Percentiles rank a stretch among this genome's conserved stretches.
Evolutionary conservation across 805 yeast genomes (phyloP).

Genomic region (Saturnispora silvae): DNA sequence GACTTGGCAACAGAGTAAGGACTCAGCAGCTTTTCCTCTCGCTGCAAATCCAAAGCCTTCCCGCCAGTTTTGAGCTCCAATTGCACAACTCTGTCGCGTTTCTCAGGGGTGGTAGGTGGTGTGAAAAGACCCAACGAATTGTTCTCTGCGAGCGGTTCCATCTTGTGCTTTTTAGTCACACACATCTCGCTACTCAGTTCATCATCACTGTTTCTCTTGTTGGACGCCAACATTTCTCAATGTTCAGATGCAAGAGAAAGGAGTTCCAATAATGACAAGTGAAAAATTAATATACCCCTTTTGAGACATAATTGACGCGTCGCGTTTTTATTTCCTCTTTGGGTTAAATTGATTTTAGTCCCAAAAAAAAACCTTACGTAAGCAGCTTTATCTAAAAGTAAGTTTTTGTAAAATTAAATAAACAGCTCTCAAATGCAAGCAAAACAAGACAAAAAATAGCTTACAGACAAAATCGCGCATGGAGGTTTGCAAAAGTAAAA

Average conservation of each 20-base stretch:
- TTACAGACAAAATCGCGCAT: too few relatives aligned
- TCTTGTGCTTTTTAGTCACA: slow-evolving; percentile 1
- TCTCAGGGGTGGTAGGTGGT: slow-evolving; percentile 28
- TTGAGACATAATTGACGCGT: background rate
- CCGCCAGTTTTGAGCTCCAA: background rate
- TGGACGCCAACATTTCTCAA: background rate
- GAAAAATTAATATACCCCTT: background rate
- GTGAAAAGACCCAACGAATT: slow-evolving; percentile 20
- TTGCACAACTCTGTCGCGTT: slow-evolving; percentile 9
- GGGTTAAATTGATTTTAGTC: too few relatives aligned
- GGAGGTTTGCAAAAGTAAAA: too few relatives aligned
- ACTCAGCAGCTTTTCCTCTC: background rate
- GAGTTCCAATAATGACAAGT: background rate
- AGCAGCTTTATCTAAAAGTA: too few relatives aligned
- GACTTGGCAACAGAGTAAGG: slow-evolving; percentile 50
- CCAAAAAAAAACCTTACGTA: too few relatives aligned
- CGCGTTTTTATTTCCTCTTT: background rate
- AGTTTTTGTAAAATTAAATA: too few relatives aligned
- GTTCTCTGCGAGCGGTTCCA: background rate
- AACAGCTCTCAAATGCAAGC: too few relatives aligned
- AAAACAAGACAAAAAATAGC: too few relatives aligned
- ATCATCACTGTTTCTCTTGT: slow-evolving; percentile 1
- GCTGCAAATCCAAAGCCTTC: background rate
- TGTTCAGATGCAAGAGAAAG: background rate
- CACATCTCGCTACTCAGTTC: background rate